Evolutionary conservation across 1,139 yeast genomes (phyloP).

Genomic region (Zygosaccharomyces sapae): DNA sequence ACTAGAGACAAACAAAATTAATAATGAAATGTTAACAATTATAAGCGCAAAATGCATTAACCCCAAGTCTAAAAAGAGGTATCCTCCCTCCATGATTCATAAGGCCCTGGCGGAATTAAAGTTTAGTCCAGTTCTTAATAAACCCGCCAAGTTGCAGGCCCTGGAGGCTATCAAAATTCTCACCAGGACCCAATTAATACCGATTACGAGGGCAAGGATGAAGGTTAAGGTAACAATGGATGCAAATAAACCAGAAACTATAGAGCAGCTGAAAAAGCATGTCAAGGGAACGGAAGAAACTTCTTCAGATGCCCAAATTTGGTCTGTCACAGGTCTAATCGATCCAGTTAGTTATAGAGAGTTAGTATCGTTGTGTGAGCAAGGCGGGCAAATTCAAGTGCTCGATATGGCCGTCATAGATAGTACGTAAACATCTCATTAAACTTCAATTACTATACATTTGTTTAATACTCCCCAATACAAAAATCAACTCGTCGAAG

Average conservation of each 20-base stretch:
- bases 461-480: constrained; percentile 30
- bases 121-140: constrained; percentile 73
- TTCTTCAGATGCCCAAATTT: constrained; percentile 46
- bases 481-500: constrained; percentile 30
- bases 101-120: constrained; percentile 79
- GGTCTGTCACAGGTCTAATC: constrained; percentile 67
- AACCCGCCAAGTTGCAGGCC: constrained; percentile 83
- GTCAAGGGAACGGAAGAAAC: constrained; percentile 42
- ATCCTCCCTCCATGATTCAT: constrained; percentile 90
- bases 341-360: constrained; percentile 87
- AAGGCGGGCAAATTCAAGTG: constrained; percentile 70
- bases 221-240: constrained; percentile 57
- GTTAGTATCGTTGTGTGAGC: constrained; percentile 51
- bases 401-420: constrained; percentile 85
- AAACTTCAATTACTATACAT: constrained; percentile 44
- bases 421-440: constrained; percentile 1
- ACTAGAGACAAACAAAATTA: constrained; percentile 67
- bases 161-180: constrained; percentile 82
- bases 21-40: constrained; percentile 76
- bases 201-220: constrained; percentile 94
- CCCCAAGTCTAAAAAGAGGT: constrained; percentile 83
- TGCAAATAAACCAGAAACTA: constrained; percentile 42
- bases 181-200: constrained; percentile 75
- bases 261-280: constrained; percentile 24
- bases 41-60: constrained; percentile 89